phyloP scores from a whole-genome alignment of 2,329 filamentous ascomycete species.

The Furcasterigmium sp. region DNA sequence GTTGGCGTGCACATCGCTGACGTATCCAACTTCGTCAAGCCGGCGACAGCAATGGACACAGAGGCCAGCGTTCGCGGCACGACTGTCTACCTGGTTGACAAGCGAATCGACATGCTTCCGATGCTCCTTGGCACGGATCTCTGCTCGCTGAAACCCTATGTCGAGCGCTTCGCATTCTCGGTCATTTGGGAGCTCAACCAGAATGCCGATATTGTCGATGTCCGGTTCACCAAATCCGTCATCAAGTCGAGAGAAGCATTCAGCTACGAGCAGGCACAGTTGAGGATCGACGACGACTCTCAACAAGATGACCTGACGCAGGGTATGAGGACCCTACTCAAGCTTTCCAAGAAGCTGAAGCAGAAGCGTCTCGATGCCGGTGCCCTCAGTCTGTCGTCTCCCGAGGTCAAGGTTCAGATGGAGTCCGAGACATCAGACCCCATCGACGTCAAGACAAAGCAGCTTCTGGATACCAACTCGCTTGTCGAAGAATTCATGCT shows the following conservation, averaged over 20 bases:
- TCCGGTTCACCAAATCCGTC: conserved; percentile 94
- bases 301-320: conserved; percentile 85
- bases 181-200: conserved; percentile 84
- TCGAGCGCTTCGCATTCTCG: conserved; percentile 89
- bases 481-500: conserved; percentile 99
- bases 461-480: conserved; percentile 91
- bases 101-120: conserved; percentile 98
- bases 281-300: conserved; percentile 83
- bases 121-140: conserved; percentile 93
- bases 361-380: conserved; percentile 96
- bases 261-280: conserved; percentile 93
- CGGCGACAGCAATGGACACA: conserved; percentile 93
- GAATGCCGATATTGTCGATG: conserved; percentile 77
- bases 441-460: conserved; percentile 92
- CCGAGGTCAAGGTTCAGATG: conserved; percentile 92
- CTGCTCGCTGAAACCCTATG: conserved; percentile 93
- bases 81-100: conserved; percentile 96
- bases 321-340: conserved; percentile 81
- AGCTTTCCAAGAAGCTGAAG: conserved; percentile 86
- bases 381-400: conserved; percentile 91
- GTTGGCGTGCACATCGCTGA: conserved; percentile 98
- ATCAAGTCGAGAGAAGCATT: conserved; percentile 96
- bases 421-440: conserved; percentile 96
- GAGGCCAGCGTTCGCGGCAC: conserved; percentile 93
- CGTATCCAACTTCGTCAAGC: conserved; percentile 98